Conservation (phyloP, 768 basidiomycete genomes). For the Dioszegia hungarica region DNA sequence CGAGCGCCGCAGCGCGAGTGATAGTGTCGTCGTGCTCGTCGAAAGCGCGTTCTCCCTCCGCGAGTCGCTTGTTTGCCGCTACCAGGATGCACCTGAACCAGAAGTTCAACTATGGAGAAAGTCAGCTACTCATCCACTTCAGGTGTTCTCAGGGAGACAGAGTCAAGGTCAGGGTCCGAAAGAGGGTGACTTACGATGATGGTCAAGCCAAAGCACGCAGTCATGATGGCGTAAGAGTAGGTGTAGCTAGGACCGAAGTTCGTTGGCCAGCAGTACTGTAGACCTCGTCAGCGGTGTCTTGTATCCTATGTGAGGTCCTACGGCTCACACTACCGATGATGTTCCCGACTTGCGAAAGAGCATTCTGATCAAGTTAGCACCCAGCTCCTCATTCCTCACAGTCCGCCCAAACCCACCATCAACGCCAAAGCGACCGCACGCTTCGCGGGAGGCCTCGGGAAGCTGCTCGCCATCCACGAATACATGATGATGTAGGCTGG, state of each 20-base stretch:
- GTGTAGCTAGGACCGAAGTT: slow-evolving; percentile 19
- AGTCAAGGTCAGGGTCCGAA: background rate
- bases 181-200: slow-evolving; percentile 52
- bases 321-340: slow-evolving; percentile 68
- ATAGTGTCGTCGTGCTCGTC: slow-evolving; percentile 21
- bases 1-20: slow-evolving; percentile 18
- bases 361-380: slow-evolving; percentile 52
- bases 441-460: slow-evolving; percentile 79
- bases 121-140: background rate
- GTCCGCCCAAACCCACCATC: slow-evolving; percentile 47
- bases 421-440: slow-evolving; percentile 76
- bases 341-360: slow-evolving; percentile 76
- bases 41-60: slow-evolving; percentile 38
- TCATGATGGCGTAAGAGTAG: slow-evolving; percentile 67
- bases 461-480: slow-evolving; percentile 56
- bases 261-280: slow-evolving; percentile 7
- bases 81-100: slow-evolving; percentile 40
- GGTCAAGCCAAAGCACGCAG: slow-evolving; percentile 56
- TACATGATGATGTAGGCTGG: slow-evolving; percentile 43
- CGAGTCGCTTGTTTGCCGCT: slow-evolving; percentile 47
- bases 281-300: background rate
- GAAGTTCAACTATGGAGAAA: slow-evolving; percentile 29
- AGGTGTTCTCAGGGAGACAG: background rate
- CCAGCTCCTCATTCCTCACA: too few relatives aligned
- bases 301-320: slow-evolving; percentile 13